Evolutionary conservation across 148 eudicot species (phyloP), one percentile per base, ranked within the genome.

Genomic region (Camellia granthamiana): DNA sequence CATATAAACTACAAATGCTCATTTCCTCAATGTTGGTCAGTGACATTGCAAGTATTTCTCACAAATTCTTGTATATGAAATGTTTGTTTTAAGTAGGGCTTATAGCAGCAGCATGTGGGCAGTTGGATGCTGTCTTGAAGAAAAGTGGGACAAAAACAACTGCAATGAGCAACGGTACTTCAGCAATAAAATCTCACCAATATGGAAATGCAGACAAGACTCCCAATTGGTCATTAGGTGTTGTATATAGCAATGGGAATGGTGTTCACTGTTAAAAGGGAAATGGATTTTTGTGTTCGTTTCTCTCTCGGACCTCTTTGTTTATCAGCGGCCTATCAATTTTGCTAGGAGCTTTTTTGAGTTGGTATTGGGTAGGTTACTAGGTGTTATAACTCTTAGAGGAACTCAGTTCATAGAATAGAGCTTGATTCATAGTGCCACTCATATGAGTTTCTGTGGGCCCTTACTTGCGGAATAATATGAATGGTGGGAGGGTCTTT

Each of bases 101-200:
- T 38, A 88, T 95, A 81, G 95, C 98, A 66, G 98, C 98, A 68
- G 92, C 99, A 74, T 76, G 85, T 5, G 95, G 92, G 3, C 99
- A 91, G 75, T 77, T 96, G 84, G 97, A 91, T 82, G 75, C 84
- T 41, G 38, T 87, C 14, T 72, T 96, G 58, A 87, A 86, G 56
- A 89, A 81, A 61, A 78, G 81, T 51, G 77, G 51, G 4, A 3
- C 80, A 47, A 90, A 83, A 64, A 10, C 76, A 16, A 21, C 41
- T 23, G 72, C 80, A 30, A 74, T 83, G 67, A 85, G 84, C 86
- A 93, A 85, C 19, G 89, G 86, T 2, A 73, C 82, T 69, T 77
- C 84, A 13, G 67, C 81, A 6, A 21, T 72, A 42, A 90, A 86
- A 81, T 3, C 89, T 49, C 88, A 71, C 49, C 84, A 51, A 58